Evolutionary conservation across 495 filamentous ascomycete species (phyloP).

Genomic region (Sphaerosporella brunnea): DNA sequence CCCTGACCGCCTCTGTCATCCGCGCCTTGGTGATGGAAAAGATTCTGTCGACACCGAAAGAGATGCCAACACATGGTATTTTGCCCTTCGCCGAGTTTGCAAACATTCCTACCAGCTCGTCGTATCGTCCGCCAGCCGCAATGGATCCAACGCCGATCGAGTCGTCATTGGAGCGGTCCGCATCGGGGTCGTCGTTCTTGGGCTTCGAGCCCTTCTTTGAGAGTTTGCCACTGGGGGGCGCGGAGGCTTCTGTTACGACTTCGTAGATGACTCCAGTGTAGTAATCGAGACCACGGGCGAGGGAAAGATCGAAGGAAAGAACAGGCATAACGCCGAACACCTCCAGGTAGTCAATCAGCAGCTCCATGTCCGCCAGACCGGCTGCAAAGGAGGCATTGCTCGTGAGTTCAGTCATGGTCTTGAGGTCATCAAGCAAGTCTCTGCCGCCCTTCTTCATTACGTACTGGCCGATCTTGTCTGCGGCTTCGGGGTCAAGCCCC

Average conservation of each 20-base stretch:
- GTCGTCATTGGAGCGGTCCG: slow-evolving; percentile 68
- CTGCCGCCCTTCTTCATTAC: slow-evolving; percentile 45
- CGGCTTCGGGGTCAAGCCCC: slow-evolving; percentile 51
- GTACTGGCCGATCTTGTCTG: slow-evolving; percentile 73
- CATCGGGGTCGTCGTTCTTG: slow-evolving; percentile 44
- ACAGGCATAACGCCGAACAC: slow-evolving; percentile 50
- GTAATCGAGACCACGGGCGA: slow-evolving; percentile 51
- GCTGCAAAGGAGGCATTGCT: slow-evolving; percentile 54
- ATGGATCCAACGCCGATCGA: slow-evolving; percentile 70
- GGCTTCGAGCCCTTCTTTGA: slow-evolving; percentile 34
- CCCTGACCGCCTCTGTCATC: slow-evolving; percentile 34
- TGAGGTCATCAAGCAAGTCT: slow-evolving; percentile 50
- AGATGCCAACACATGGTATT: slow-evolving; percentile 85
- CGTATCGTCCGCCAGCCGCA: slow-evolving; percentile 81
- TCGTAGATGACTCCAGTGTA: slow-evolving; percentile 93
- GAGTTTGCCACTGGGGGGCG: slow-evolving; percentile 33
- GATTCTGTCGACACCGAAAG: slow-evolving; percentile 88
- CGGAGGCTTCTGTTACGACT: slow-evolving; percentile 69
- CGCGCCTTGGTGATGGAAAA: slow-evolving; percentile 74
- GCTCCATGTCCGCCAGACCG: slow-evolving; percentile 64
- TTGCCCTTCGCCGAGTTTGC: slow-evolving; percentile 40
- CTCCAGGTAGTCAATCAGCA: slow-evolving; percentile 67
- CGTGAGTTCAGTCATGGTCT: slow-evolving; percentile 42
- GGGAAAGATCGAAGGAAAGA: slow-evolving; percentile 31
- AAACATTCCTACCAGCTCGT: slow-evolving; percentile 90